Evolutionary conservation across 83 land plant species (phyloP).

Genomic region (Diphasiastrum complanatum): DNA sequence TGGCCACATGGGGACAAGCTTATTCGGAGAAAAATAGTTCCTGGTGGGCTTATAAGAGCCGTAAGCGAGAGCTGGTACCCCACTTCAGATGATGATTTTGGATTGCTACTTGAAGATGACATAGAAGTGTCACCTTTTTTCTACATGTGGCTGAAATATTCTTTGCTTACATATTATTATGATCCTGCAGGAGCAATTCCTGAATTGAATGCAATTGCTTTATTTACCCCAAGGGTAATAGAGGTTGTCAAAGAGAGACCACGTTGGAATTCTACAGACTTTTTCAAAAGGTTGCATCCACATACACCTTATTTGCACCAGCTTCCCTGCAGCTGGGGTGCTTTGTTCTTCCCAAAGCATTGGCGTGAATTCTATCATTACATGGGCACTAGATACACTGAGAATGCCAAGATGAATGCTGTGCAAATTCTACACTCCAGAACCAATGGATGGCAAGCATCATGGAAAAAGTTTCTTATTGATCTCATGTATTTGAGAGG

Average conservation of each 20-base stretch:
- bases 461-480: conserved; percentile 9
- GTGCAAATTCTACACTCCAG: conserved; percentile 60
- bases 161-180: conserved; percentile 79
- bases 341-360: conserved; percentile 94
- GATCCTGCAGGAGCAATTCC: conserved; percentile 66
- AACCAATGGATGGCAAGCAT: conserved; percentile 27
- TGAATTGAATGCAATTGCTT: conserved; percentile 83
- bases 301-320: conserved; percentile 98
- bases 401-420: conserved; percentile 77
- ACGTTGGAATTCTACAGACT: conserved; percentile 83
- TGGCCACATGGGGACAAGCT: conserved; percentile 89
- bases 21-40: conserved; percentile 75
- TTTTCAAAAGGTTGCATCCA: conserved; percentile 65
- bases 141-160: conserved; percentile 97
- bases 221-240: conserved; percentile 82
- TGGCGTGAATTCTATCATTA: conserved; percentile 98
- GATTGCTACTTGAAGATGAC: conserved; percentile 90
- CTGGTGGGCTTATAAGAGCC: conserved; percentile 93
- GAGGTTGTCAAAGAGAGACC: conserved; percentile 97
- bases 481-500: conserved; percentile 12
- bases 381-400: conserved; percentile 89
- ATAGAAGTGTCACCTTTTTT: conserved; percentile 99
- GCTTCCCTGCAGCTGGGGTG: conserved; percentile 97
- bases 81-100: conserved; percentile 74
- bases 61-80: conserved; percentile 99